phyloP scores from a whole-genome alignment of 345 rosid genomes.

The Microthlaspi erraticum region DNA sequence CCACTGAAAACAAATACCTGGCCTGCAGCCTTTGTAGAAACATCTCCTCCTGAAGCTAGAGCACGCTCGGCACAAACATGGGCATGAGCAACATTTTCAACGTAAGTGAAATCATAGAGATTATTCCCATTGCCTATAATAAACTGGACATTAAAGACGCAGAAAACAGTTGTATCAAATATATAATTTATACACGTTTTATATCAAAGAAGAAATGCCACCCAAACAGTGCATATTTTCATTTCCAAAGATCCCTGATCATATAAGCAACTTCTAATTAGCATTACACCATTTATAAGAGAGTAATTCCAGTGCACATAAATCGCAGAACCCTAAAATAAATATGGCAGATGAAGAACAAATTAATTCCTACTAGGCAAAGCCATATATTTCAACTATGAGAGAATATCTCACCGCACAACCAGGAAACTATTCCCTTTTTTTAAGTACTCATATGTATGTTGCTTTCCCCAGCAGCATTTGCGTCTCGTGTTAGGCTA shows the following conservation, averaged over 20 bases:
- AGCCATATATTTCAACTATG: conserved; percentile 7
- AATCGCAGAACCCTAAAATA: conserved; percentile 15
- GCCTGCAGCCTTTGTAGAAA: conserved; percentile 82
- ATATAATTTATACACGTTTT: neutral
- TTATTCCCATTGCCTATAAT: conserved; percentile 92
- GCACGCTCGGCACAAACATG: conserved; percentile 95
- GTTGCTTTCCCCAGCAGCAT: conserved; percentile 17
- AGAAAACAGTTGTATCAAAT: conserved; percentile 21
- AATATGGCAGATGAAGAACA: conserved; percentile 5
- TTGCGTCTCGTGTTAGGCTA: conserved; percentile 17
- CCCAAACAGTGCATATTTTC: conserved; percentile 8
- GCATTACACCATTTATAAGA: conserved; percentile 29
- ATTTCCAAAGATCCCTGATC: conserved; percentile 18
- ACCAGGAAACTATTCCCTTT: conserved; percentile 8
- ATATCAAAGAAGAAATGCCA: conserved; percentile 23
- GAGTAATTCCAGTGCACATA: neutral
- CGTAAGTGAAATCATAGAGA: conserved; percentile 80
- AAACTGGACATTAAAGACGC: conserved; percentile 58
- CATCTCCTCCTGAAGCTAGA: conserved; percentile 76
- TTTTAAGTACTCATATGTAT: conserved; percentile 2
- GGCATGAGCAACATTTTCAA: conserved; percentile 95
- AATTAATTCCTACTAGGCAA: conserved; percentile 1
- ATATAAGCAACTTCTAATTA: neutral
- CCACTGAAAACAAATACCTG: conserved; percentile 58
- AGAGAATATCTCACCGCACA: neutral